Evolutionary conservation across 805 yeast genomes (phyloP), one percentile per base, ranked within the genome.

Genomic region (Kurtzmaniella fragi): DNA sequence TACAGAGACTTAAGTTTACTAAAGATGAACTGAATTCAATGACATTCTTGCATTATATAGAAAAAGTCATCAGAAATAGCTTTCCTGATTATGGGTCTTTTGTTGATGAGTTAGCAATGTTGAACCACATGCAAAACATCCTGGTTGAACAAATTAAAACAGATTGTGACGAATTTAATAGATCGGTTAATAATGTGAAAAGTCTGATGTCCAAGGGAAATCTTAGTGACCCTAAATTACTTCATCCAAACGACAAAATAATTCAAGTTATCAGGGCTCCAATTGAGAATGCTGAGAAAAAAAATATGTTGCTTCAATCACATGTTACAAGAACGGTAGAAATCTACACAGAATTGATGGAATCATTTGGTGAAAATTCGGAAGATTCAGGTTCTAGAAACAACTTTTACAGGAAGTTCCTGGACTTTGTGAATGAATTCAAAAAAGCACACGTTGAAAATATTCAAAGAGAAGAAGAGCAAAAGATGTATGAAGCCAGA

Each of bases 21-120:
- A 93, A 93, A 56, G 96, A 91, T 61, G 88, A 84, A 20, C 76
- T 80, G 42, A 90, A 91, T 56, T 77, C 88, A 5, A 80, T 84
- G 81, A 86, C 95, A 1, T 90, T 93, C 53, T 64, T 93, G 51
- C 96, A 95, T 56, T 90, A 90, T 59, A 88, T 95, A 39, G 99
- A 93, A 59, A 84, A 80, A 49, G 78, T 88, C 34, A 76, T 95
- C n/a, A 71, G 99, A 46, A 79, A 76, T 33, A 79, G 84, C 25
- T 87, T 87, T 58, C 95, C 97, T 1, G 86, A 86, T 32, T 73
- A 80, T 50, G 80, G 82, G 23, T 64, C 67, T 1, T 91, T 93
- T 58, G 69, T 82, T n/a, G 80, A 80, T 35, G 97, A 93, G 38
- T 61, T 84, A 54, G 61, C 71, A 48, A 68, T 81, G 37, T 70